Base-by-base conservation (phyloP, 1,284 basidiomycete genomes). In the Exobasidium rhododendri region DNA sequence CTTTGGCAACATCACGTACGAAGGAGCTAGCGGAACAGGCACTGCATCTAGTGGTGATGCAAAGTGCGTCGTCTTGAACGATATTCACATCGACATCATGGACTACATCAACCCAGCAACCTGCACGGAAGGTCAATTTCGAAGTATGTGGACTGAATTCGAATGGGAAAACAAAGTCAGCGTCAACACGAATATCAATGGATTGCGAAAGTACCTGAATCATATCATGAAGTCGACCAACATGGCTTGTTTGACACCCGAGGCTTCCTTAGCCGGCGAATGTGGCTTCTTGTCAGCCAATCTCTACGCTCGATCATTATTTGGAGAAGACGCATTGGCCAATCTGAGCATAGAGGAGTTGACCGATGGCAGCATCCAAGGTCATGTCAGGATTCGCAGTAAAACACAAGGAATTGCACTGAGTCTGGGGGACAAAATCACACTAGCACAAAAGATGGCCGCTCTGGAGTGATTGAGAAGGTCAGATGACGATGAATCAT, bases 61-160 rank as follows among this genome's bases (percentile, higher is more conserved):
- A 88, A 81, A 84, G 76, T 80, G 92, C 92, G 82, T 83, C 28
- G 94, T 98, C 54, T 81, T 97, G 75, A 97, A 93, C 81, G 94
- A 97, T 81, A 94, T 97, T 63, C 93, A 97, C 81, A 92, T 97
- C 69, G 96, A 98, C 81, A 97, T 98, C 71, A 94, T 98, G 90
- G 94, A 97, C 81, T 98, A 97, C 81, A 98, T 98, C 83, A 92
- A 96, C 80, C 94, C 94, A 0, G 92, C 93, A 3, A 91, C 91
- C 77, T 96, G 93, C 82, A 96, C 89, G 63, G 94, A 99, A 81
- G 88, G 90, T 31, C 91, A 94, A 86, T 91, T 91, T 76, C 64
- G 85, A 32, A 69, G 66, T 56, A 94, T 94, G 91, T 94, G 92
- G 92, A 96, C 92, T 54, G 93, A 94, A 81, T 96, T 96, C 72